Percentiles rank a stretch among this genome's conserved stretches.
phyloP scores from a whole-genome alignment of 2,329 filamentous ascomycete species.

The Fusarium mangiferae region DNA sequence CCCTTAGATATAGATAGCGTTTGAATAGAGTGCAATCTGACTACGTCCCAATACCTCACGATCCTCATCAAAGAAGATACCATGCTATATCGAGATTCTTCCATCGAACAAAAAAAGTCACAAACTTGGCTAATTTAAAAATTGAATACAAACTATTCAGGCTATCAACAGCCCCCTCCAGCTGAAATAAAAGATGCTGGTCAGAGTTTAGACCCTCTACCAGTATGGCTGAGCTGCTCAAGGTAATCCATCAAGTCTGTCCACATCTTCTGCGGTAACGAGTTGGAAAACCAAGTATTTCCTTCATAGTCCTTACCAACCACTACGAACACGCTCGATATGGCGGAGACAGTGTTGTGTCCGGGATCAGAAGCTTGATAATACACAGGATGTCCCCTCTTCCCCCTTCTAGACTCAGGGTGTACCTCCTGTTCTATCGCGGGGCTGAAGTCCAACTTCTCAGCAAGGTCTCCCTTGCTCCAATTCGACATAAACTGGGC shows the following conservation, averaged over 20 bases:
- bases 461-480: conserved; percentile 18
- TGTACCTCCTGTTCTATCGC: conserved; percentile 1
- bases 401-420: background rate
- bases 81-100: background rate
- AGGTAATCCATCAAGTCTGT: conserved; percentile 10
- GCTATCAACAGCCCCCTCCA: background rate
- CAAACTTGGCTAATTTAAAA: fast-evolving
- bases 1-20: background rate
- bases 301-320: conserved; percentile 13
- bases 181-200: background rate
- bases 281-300: conserved; percentile 23
- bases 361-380: conserved; percentile 24
- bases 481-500: conserved; percentile 35
- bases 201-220: background rate
- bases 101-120: background rate
- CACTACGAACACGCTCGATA: conserved; percentile 23
- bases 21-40: background rate
- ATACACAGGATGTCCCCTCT: conserved; percentile 19
- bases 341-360: conserved; percentile 16
- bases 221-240: background rate
- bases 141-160: too few relatives aligned
- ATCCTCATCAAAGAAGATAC: fast-evolving
- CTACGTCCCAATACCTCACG: fast-evolving
- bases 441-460: conserved; percentile 27
- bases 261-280: conserved; percentile 19